A percentile compares a stretch with the other conserved stretches of the same genome.
Evolutionary conservation across 2,329 filamentous ascomycete genomes (phyloP).

Genomic region (Trematosphaeria pertusa): DNA sequence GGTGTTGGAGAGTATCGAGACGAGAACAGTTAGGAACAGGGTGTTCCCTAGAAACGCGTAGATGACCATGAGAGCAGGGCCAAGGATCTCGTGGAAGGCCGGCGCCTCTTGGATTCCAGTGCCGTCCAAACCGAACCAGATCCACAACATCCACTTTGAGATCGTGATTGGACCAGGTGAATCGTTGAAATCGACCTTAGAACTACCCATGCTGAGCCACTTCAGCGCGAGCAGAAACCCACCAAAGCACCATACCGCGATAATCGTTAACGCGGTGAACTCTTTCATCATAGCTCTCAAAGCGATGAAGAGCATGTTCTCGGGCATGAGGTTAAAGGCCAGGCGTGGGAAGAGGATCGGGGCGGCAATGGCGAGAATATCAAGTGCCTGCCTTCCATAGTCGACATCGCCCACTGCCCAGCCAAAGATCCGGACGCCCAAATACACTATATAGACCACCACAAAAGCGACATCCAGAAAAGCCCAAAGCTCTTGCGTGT

Average conservation of each 20-base stretch:
- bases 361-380: conserved; percentile 80
- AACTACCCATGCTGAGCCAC: conserved; percentile 68
- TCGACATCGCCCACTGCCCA: conserved; percentile 58
- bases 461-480: conserved; percentile 83
- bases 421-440: conserved; percentile 71
- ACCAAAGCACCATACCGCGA: conserved; percentile 83
- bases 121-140: conserved; percentile 86
- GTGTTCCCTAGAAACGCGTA: conserved; percentile 89
- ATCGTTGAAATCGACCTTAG: conserved; percentile 35
- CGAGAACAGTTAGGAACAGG: conserved; percentile 85
- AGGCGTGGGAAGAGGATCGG: conserved; percentile 79
- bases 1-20: conserved; percentile 85
- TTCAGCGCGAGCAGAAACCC: conserved; percentile 81
- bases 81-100: conserved; percentile 80
- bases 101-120: conserved; percentile 64
- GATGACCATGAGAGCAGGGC: conserved; percentile 79
- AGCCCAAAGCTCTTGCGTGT: conserved; percentile 88
- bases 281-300: conserved; percentile 85
- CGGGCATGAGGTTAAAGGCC: conserved; percentile 82
- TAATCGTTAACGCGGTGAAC: conserved; percentile 76
- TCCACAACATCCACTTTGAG: conserved; percentile 90
- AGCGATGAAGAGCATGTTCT: conserved; percentile 84
- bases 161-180: conserved; percentile 71
- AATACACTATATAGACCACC: conserved; percentile 73
- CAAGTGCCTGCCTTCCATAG: conserved; percentile 71